Evolutionary conservation across 129 eudicot genomes (phyloP), one percentile per base, ranked within the genome.

Genomic region (Flaveria sonorensis): DNA sequence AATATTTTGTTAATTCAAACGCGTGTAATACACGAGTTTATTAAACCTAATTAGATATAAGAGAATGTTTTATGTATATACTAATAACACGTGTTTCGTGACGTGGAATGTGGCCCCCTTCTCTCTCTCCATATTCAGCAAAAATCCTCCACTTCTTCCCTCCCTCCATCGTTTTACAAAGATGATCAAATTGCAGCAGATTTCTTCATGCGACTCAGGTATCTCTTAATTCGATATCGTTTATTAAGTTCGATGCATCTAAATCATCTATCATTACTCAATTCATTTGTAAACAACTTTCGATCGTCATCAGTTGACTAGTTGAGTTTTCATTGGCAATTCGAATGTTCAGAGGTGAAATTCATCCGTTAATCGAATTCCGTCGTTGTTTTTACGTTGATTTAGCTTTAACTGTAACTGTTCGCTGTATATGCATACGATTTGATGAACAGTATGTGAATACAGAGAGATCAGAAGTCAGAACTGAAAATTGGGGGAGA

Each of bases 81-180:
- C 57, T 32, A 50, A 30, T 52, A 74, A 85, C 97, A 92, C 97
- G 96, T 92, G 96, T 85, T 39, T 39, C 26, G 51, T 92, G 96
- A 92, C 97, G 96, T 92, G 97, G 97, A 73, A 71, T 74, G 75
- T 71, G 82, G 78, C 76, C 85, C 72, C 80, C 30, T 73, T 71
- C 85, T 59, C 76, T 71, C 84, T 59, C 82, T 81, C 78, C 56
- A n/a, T 77, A 69, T 65, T 77, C 85, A 83, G 80, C 86, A 73
- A 81, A 77, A 76, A 76, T 71, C 48, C 82, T 50, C 74, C 75
- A 62, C 77, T 72, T 71, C 79, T 77, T 77, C 78, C 82, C 21
- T 76, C 78, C 82, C 23, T 80, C 81, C 68, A 53, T 79, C 24
- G 23, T 19, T 68, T 75, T 19, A 72, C 23, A 51, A 56, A 64